Base-by-base conservation (phyloP, 2,329 filamentous ascomycete genomes). In the Calonectria pauciramosa region DNA sequence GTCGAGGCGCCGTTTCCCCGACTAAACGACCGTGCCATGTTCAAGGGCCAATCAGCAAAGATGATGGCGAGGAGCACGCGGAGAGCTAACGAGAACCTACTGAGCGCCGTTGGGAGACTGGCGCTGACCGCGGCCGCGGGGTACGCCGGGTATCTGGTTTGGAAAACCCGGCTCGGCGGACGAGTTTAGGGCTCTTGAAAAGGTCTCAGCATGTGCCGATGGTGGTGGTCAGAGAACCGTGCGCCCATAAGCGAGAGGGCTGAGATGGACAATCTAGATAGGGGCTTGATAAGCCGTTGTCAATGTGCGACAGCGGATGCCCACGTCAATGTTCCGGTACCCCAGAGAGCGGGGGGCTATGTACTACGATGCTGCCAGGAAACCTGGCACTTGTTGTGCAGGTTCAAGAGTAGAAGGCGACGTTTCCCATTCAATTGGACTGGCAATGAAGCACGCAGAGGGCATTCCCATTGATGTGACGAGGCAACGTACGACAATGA, bases 1-100 rank as follows among this genome's bases (percentile, higher is more conserved):
- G 82, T 82, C 0, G 81, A 82, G 34, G 82, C 81, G 16, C 83
- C 83, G 1, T 85, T 84, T 20, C 84, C 84, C 2, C 81, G 76
- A 16, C 76, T 82, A 54, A 84, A 85, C 41, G 83, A 85, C 44
- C 78, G 82, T 1, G 79, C 76, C 32, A 66, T 73, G 20, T 84
- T 84, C 49, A 54, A 63, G 3, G 68, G 30, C 26, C 66, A 79
- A 10, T 66, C 71, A n/a, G 54, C 28, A 34, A 38, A 72, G 20
- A 73, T 75, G 47, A 38, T 68, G 44, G 49, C 36, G 14, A 74
- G 47, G 68, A 77, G 78, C 14, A 67, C 67, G n/a, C 49, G 54
- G 66, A 78, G 81, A 32, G 83, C 82, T 3, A 80, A 80, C 28
- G 36, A 72, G 18, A 83, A 81, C 18, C 28, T 84, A 13, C 56